Evolutionary conservation across 768 basidiomycete genomes (phyloP).

Genomic region (Mycena latifolia): DNA sequence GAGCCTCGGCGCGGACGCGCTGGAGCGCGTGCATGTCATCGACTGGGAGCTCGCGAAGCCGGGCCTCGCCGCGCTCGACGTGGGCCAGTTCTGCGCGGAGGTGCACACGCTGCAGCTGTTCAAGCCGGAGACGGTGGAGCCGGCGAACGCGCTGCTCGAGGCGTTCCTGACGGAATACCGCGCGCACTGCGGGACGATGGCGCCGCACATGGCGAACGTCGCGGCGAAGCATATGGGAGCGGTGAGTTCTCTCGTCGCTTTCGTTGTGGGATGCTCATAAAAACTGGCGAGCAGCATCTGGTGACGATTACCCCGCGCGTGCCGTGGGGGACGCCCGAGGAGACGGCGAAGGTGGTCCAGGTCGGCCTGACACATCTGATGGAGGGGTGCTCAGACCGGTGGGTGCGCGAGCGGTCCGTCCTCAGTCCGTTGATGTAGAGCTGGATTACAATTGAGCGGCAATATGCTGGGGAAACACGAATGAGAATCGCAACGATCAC

Average conservation of each 20-base stretch:
- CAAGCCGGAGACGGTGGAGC: conserved; percentile 52
- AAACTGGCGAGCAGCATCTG: conserved; percentile 3
- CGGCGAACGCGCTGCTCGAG: conserved; percentile 50
- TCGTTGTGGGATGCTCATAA: neutral
- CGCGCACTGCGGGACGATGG: conserved; percentile 21
- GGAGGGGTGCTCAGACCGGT: conserved; percentile 27
- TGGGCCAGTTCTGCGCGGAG: conserved; percentile 77
- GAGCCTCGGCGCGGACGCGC: conserved; percentile 41
- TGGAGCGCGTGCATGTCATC: conserved; percentile 62
- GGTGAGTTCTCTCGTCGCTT: conserved; percentile 1
- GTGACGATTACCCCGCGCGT: conserved; percentile 19
- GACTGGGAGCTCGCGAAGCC: conserved; percentile 77
- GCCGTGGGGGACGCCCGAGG: conserved; percentile 27
- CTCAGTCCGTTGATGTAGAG: conserved; percentile 24
- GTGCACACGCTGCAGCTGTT: conserved; percentile 64
- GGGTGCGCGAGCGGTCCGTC: conserved; percentile 26
- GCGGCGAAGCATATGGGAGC: conserved; percentile 30
- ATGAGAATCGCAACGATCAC: no score
- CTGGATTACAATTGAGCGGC: no score
- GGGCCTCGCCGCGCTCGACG: conserved; percentile 67
- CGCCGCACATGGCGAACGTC: conserved; percentile 19
- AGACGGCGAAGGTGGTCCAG: conserved; percentile 24
- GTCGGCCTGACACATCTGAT: conserved; percentile 15
- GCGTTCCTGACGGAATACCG: conserved; percentile 62
- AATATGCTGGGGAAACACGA: no score